Evolutionary conservation across 139 green algal species (phyloP).

Genomic region (Auxenochlorella pyrenoidosa): DNA sequence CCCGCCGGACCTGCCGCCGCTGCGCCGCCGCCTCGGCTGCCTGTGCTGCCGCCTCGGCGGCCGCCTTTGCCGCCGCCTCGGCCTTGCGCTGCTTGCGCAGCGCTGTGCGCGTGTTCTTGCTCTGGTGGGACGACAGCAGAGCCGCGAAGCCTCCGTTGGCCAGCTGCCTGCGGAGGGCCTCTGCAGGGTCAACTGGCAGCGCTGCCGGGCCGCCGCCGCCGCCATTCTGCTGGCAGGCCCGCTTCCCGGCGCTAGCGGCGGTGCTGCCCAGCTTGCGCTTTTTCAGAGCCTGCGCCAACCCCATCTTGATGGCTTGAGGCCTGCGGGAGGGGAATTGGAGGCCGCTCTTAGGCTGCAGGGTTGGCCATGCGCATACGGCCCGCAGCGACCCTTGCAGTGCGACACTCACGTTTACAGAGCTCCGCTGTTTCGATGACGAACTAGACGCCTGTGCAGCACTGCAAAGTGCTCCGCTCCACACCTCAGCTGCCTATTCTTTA

Average conservation of each 20-base stretch:
- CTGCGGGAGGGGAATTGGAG: background rate
- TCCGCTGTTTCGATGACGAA: no score
- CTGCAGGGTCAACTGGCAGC: background rate
- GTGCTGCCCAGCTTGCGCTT: slow-evolving; percentile 42
- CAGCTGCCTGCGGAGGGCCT: background rate
- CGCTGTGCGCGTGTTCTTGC: slow-evolving; percentile 37
- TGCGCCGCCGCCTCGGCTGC: background rate
- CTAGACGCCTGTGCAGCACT: no score
- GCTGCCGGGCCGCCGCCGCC: background rate
- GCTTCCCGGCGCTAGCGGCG: background rate
- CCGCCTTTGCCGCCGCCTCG: background rate
- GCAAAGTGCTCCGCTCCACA: no score
- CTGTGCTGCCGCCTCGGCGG: background rate
- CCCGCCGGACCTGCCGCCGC: background rate
- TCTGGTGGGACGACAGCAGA: slow-evolving; percentile 3
- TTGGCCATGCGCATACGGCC: background rate
- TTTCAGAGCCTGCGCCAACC: slow-evolving; percentile 25
- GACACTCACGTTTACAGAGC: no score
- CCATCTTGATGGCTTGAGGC: background rate
- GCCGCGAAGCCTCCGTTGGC: slow-evolving; percentile 29
- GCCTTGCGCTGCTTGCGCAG: slow-evolving; percentile 41
- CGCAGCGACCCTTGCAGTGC: background rate
- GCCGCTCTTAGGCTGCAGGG: background rate
- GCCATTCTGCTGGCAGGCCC: background rate
- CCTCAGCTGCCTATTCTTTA: no score